Percentiles rank a stretch among this genome's conserved stretches.
phyloP scores from a whole-genome alignment of 257 asterid genomes.

The Pogostemon cablin region DNA sequence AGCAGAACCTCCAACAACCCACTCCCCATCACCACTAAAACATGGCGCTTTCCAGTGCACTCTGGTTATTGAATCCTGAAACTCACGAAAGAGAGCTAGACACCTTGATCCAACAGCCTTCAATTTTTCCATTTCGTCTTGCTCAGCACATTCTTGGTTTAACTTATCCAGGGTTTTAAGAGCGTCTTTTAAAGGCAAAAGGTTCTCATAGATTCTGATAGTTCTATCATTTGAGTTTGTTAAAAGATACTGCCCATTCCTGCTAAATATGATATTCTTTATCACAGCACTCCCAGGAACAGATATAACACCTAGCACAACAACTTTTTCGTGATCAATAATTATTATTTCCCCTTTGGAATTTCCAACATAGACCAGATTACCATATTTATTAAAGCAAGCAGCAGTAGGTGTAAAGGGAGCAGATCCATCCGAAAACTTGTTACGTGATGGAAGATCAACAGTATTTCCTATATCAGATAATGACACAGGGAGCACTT shows the following conservation, averaged over 20 bases:
- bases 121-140: slow-evolving; percentile 62
- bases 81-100: slow-evolving; percentile 68
- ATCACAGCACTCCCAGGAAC: slow-evolving; percentile 74
- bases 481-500: slow-evolving; percentile 65
- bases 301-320: slow-evolving; percentile 58
- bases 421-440: slow-evolving; percentile 3
- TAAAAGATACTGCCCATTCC: slow-evolving; percentile 78
- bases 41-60: slow-evolving; percentile 97
- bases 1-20: slow-evolving; percentile 97
- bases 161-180: slow-evolving; percentile 50
- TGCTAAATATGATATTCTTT: slow-evolving; percentile 81
- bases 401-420: slow-evolving; percentile 82
- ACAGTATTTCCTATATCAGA: slow-evolving; percentile 52
- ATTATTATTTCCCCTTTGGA: slow-evolving; percentile 84
- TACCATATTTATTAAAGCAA: slow-evolving; percentile 76
- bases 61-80: slow-evolving; percentile 85
- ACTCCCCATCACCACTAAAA: slow-evolving; percentile 95
- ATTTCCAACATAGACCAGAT: slow-evolving; percentile 79
- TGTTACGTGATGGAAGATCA: slow-evolving; percentile 21
- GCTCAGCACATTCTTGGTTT: slow-evolving; percentile 40
- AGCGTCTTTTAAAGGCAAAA: slow-evolving; percentile 69
- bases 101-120: slow-evolving; percentile 72
- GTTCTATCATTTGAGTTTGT: slow-evolving; percentile 87
- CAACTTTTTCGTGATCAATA: slow-evolving; percentile 50
- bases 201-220: slow-evolving; percentile 76